Evolutionary conservation across 352 stramenopile species (phyloP).

Genomic region (Pythium dissimile): DNA sequence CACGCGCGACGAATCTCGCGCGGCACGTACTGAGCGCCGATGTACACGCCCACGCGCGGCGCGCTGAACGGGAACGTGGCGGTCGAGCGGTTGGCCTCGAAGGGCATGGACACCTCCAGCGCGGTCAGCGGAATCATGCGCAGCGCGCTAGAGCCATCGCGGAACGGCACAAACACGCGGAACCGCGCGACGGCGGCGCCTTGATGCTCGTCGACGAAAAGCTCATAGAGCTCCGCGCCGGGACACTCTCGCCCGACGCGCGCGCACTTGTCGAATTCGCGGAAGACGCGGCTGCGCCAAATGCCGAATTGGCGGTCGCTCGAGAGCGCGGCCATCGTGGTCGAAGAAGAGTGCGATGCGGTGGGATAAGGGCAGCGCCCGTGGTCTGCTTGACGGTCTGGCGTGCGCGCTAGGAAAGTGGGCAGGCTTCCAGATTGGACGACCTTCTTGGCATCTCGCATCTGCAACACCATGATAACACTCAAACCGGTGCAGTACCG

Average conservation of each 20-base stretch:
- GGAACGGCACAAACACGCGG: slow-evolving; percentile 75
- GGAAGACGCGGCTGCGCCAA: slow-evolving; percentile 67
- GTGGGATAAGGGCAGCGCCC: too few species aligned
- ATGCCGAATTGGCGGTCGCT: slow-evolving; percentile 56
- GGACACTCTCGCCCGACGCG: slow-evolving; percentile 21
- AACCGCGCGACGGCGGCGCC: slow-evolving; percentile 57
- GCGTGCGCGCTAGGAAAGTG: neutral
- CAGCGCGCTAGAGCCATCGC: slow-evolving; percentile 64
- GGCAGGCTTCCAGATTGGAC: too few species aligned
- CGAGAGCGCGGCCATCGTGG: slow-evolving; percentile 1
- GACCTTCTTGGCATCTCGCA: neutral
- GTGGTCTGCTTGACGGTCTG: neutral
- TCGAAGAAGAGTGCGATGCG: neutral
- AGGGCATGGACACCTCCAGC: slow-evolving; percentile 59
- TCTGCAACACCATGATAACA: slow-evolving; percentile 2
- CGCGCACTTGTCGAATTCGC: slow-evolving; percentile 71
- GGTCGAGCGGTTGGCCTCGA: slow-evolving; percentile 25
- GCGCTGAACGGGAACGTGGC: slow-evolving; percentile 61
- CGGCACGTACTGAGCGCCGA: slow-evolving; percentile 50
- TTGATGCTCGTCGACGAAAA: slow-evolving; percentile 40
- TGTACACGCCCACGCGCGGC: slow-evolving; percentile 41
- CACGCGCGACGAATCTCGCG: slow-evolving; percentile 35
- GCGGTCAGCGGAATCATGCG: slow-evolving; percentile 52
- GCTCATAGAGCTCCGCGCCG: slow-evolving; percentile 45
- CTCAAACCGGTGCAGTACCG: too few species aligned